A percentile compares a stretch with the other conserved stretches of the same genome.
phyloP scores from a whole-genome alignment of 2,329 filamentous ascomycete species.

The Niveomyces coronatus region DNA sequence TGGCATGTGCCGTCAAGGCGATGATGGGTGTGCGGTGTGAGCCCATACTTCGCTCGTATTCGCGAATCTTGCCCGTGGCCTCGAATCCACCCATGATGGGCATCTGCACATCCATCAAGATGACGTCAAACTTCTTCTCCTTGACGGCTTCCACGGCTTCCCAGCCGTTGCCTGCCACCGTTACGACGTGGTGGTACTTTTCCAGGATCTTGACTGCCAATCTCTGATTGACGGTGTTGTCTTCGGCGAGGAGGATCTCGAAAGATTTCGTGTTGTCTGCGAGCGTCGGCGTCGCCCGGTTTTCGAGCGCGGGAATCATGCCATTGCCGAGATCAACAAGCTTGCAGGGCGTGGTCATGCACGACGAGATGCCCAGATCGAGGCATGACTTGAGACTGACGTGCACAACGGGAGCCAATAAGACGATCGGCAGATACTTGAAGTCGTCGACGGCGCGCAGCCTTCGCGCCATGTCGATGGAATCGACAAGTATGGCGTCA shows the following conservation, averaged over 20 bases:
- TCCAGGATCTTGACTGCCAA: slow-evolving; percentile 93
- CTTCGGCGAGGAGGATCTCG: slow-evolving; percentile 88
- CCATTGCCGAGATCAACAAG: slow-evolving; percentile 92
- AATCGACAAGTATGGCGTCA: slow-evolving; percentile 93
- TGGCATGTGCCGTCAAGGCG: slow-evolving; percentile 91
- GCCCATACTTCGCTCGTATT: slow-evolving; percentile 77
- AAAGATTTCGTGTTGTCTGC: slow-evolving; percentile 93
- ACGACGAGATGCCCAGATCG: slow-evolving; percentile 94
- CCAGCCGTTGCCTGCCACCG: slow-evolving; percentile 87
- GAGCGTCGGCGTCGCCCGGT: slow-evolving; percentile 79
- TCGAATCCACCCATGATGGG: slow-evolving; percentile 99
- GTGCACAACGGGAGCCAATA: slow-evolving; percentile 79
- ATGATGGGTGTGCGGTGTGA: slow-evolving; percentile 87
- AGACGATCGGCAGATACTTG: slow-evolving; percentile 94
- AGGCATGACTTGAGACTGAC: slow-evolving; percentile 89
- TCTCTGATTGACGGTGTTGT: slow-evolving; percentile 95
- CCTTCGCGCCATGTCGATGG: slow-evolving; percentile 78
- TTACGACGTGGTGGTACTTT: slow-evolving; percentile 89
- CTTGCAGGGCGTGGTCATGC: slow-evolving; percentile 95
- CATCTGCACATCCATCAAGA: slow-evolving; percentile 99
- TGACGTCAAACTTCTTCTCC: slow-evolving; percentile 86
- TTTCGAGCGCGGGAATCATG: slow-evolving; percentile 90
- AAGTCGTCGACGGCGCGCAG: slow-evolving; percentile 85
- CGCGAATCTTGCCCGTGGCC: slow-evolving; percentile 89
- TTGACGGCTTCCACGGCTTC: slow-evolving; percentile 91